Evolutionary conservation across 352 stramenopile species (phyloP).

Genomic region (Pythium dissotocum): DNA sequence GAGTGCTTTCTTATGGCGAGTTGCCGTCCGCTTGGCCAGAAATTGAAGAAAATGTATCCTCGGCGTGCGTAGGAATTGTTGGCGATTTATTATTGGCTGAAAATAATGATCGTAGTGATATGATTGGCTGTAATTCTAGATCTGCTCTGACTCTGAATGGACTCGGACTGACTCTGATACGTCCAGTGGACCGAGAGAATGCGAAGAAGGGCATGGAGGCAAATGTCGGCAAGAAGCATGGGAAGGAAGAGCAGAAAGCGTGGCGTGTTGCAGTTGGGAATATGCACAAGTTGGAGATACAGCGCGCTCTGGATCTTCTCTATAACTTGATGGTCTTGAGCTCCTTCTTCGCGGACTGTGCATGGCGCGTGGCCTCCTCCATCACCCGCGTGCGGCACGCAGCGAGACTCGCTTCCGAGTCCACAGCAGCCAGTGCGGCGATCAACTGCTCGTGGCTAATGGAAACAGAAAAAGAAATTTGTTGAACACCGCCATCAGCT

Average conservation of each 20-base stretch:
- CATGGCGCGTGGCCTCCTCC: conserved; percentile 14
- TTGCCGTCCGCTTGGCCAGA: conserved; percentile 10
- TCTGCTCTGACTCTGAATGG: not conserved
- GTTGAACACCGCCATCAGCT: not conserved
- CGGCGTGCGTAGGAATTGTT: not conserved
- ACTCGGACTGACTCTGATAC: not conserved
- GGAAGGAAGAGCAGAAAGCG: not conserved
- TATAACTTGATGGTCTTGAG: conserved; percentile 25
- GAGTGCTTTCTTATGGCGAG: not conserved
- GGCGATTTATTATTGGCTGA: conserved; percentile 16
- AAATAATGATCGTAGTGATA: not conserved
- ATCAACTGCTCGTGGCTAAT: conserved; percentile 16
- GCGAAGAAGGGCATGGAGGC: not conserved
- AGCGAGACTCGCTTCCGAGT: conserved; percentile 13
- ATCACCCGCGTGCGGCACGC: conserved; percentile 15
- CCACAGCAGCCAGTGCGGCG: not conserved
- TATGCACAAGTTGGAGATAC: not conserved
- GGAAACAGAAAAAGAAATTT: not conserved
- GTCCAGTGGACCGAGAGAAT: not conserved
- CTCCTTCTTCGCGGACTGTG: conserved; percentile 9
- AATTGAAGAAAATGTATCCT: conserved; percentile 22
- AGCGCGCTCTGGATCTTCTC: not conserved
- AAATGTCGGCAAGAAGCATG: not conserved
- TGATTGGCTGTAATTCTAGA: conserved; percentile 17
- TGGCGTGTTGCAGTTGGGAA: not conserved